A percentile compares a stretch with the other conserved stretches of the same genome.
phyloP scores from a whole-genome alignment of 768 basidiomycete species.

The Tylopilus cervinicoccineus region DNA sequence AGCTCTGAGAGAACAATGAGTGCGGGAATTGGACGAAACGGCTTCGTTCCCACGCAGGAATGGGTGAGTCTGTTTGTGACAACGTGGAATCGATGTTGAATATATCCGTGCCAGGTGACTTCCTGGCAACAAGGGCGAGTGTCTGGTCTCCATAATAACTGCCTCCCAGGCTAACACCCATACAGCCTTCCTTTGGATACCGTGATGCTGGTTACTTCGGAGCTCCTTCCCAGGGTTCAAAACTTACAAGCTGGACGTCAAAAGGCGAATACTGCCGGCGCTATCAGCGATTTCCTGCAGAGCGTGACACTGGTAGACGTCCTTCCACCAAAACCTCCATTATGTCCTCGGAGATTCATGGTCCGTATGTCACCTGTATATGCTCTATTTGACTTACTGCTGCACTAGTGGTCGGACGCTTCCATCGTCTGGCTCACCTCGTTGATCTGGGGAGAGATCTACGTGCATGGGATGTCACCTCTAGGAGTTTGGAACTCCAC shows the following conservation, averaged over 20 bases:
- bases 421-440: conserved; percentile 91
- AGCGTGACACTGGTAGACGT: conserved; percentile 66
- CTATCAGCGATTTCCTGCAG: conserved; percentile 72
- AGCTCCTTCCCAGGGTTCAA: conserved; percentile 82
- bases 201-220: conserved; percentile 84
- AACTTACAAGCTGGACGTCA: conserved; percentile 67
- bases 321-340: conserved; percentile 64
- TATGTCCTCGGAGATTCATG: conserved; percentile 70
- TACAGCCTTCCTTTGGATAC: conserved; percentile 81
- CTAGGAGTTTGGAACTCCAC: conserved; percentile 90
- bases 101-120: conserved; percentile 49
- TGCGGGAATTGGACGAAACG: conserved; percentile 76
- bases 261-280: conserved; percentile 58
- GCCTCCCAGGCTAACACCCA: conserved; percentile 6
- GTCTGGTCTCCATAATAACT: neutral
- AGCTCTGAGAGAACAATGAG: conserved; percentile 64
- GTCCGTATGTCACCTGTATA: conserved; percentile 39
- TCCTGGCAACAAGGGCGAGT: conserved; percentile 95
- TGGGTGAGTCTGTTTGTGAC: conserved; percentile 57
- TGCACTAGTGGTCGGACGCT: conserved; percentile 81
- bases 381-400: neutral
- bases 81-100: conserved; percentile 1
- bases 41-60: conserved; percentile 94
- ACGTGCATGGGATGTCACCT: conserved; percentile 83
- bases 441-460: conserved; percentile 93